phyloP scores from a whole-genome alignment of 352 stramenopile species.

The Phytophthora aleatoria region DNA sequence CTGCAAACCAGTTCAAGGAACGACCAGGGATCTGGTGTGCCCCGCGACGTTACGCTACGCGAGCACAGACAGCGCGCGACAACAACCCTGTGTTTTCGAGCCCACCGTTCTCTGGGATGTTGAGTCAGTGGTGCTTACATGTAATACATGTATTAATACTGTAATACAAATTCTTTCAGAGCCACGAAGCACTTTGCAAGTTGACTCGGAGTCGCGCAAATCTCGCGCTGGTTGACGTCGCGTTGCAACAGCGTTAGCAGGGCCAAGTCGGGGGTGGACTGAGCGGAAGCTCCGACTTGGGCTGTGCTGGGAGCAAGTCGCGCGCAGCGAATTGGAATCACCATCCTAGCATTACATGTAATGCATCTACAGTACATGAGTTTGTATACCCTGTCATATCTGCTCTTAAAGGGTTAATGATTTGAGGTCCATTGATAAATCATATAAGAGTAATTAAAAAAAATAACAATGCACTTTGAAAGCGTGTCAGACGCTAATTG shows the following conservation, averaged over 20 bases:
- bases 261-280: conserved; percentile 27
- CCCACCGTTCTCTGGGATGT: conserved; percentile 4
- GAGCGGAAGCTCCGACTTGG: conserved; percentile 18
- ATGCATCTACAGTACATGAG: no score
- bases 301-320: conserved; percentile 6
- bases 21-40: conserved; percentile 21
- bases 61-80: conserved; percentile 8
- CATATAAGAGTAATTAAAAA: no score
- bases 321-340: conserved; percentile 1
- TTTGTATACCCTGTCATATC: no score
- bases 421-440: no score
- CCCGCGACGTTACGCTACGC: conserved; percentile 24
- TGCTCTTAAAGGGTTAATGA: no score
- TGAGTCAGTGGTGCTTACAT: conserved; percentile 6
- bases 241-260: conserved; percentile 13
- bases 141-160: no score
- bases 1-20: conserved; percentile 26
- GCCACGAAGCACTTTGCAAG: not conserved
- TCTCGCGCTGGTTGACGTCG: conserved; percentile 18
- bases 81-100: conserved; percentile 3
- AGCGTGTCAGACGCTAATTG: no score
- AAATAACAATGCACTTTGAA: no score
- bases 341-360: no score
- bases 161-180: not conserved
- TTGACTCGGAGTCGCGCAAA: not conserved